Evolutionary conservation across 305 asterid genomes (phyloP).

Genomic region (Solanum hybrid): DNA sequence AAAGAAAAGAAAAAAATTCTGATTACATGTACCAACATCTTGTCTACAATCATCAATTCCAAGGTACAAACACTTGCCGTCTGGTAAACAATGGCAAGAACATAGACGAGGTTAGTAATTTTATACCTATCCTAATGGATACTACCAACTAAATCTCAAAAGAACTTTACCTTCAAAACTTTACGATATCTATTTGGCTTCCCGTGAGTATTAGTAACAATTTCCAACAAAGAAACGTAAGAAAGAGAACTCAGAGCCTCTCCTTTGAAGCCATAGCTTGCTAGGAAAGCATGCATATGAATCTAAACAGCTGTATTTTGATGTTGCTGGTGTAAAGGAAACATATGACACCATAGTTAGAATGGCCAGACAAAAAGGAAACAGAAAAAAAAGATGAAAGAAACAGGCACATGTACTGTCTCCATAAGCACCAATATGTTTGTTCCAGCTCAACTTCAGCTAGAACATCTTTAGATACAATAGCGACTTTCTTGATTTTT

Average conservation of each 20-base stretch:
- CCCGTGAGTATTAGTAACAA: background rate
- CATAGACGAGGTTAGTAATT: background rate
- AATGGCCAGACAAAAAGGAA: background rate
- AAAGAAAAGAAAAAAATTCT: too few relatives aligned
- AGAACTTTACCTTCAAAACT: background rate
- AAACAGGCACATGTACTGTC: background rate
- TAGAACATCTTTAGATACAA: too few relatives aligned
- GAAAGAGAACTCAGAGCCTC: background rate
- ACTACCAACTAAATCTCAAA: background rate
- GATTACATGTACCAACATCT: conserved; percentile 48
- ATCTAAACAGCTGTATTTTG: conserved; percentile 19
- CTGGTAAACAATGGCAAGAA: conserved; percentile 10
- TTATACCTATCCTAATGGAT: background rate
- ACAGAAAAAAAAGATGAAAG: background rate
- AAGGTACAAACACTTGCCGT: conserved; percentile 52
- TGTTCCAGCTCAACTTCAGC: background rate
- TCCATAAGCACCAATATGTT: background rate
- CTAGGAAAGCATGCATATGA: background rate
- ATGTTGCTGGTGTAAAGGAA: background rate
- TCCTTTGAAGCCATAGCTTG: background rate
- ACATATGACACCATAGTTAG: background rate
- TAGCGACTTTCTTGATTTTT: background rate
- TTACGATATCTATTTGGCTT: background rate
- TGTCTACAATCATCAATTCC: conserved; percentile 69
- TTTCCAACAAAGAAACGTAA: background rate